Evolutionary conservation across 192 early-diverging fungal genomes (phyloP), one percentile per base, ranked within the genome.

Genomic region (Backusella australiensis): DNA sequence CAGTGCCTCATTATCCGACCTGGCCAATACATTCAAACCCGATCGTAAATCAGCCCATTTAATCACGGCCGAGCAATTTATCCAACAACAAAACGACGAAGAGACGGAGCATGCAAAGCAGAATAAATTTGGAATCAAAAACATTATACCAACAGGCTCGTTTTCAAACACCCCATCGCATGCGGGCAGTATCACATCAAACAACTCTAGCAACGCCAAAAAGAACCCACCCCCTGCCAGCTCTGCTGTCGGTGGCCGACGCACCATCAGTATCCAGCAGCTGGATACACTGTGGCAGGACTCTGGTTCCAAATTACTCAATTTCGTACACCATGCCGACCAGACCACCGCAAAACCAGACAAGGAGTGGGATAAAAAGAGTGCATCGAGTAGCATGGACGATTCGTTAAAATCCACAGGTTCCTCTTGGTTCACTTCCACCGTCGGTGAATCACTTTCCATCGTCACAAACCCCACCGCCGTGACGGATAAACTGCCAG

Each of bases 401-500:
- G 38, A 75, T 6, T 71, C 70, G 5, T 9, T 23, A 6, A 71
- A 71, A 78, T 83, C 83, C 7, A 81, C 84, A 7, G 78, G 77
- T 5, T 44, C 78, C 12, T 83, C 82, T 1, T 76, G 72, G 41
- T 74, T 56, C 41, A 41, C 69, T 26, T 19, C 46, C 5, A 49
- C 46, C 1, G 46, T 19, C 1, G 59, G 63, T 56, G 75, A 76
- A 42, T 52, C 68, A 29, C 65, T 69, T 72, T 63, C 67, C 29
- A 75, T 79, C 21, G 46, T 46, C 17, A 46, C 70, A 3, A 75
- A 66, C 14, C 59, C 71, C 21, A 79, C 80, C 66, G 78, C 79
- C 36, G 86, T 86, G 29, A 80, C 81, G 34, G 86, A 89, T 34
- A 77, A 78, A 67, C 53, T 87, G 12, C 85, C 88, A 9, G 65